These are phyloP conservation scores for Dryas drummondii DNA, from an alignment of 306 rosid genomes.

Conservation along the genomic window DNA sequence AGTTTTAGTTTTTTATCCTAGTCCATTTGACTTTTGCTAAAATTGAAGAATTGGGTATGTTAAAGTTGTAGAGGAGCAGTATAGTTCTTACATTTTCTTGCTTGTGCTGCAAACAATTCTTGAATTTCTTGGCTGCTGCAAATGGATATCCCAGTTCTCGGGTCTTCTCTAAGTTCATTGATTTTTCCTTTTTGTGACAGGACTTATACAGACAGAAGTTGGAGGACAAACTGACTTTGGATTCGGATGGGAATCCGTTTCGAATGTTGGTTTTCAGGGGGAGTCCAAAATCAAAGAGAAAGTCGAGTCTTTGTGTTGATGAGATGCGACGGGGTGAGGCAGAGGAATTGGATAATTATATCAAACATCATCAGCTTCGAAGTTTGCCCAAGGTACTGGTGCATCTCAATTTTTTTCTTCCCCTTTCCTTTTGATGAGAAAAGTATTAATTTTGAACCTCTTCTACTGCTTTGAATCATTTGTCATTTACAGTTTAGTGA, in stretches of 20 bases:
- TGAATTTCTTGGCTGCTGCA: neutral
- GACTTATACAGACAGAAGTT: constrained; percentile 55
- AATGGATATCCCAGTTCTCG: constrained; percentile 4
- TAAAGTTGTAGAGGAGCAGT: neutral
- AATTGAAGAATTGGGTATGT: constrained; percentile 4
- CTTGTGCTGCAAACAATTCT: neutral
- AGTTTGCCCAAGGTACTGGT: constrained; percentile 55
- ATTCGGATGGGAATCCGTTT: constrained; percentile 75
- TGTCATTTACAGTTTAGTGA: neutral
- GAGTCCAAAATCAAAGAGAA: constrained; percentile 67
- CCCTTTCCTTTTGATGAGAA: too few relatives aligned
- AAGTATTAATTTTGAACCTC: neutral
- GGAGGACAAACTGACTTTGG: constrained; percentile 51
- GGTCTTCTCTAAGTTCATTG: neutral
- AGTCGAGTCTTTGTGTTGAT: constrained; percentile 52
- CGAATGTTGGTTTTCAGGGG: constrained; percentile 81
- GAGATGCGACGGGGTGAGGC: constrained; percentile 55
- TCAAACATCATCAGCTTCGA: constrained; percentile 35
- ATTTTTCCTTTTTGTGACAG: constrained; percentile 27
- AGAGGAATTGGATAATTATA: constrained; percentile 27
- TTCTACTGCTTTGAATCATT: neutral
- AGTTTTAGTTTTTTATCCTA: neutral
- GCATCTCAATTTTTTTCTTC: neutral
- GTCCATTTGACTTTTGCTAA: neutral
- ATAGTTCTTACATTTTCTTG: neutral